Evolutionary conservation across 2,329 filamentous ascomycete genomes (phyloP).

Genomic region (Talaromyces sp.): DNA sequence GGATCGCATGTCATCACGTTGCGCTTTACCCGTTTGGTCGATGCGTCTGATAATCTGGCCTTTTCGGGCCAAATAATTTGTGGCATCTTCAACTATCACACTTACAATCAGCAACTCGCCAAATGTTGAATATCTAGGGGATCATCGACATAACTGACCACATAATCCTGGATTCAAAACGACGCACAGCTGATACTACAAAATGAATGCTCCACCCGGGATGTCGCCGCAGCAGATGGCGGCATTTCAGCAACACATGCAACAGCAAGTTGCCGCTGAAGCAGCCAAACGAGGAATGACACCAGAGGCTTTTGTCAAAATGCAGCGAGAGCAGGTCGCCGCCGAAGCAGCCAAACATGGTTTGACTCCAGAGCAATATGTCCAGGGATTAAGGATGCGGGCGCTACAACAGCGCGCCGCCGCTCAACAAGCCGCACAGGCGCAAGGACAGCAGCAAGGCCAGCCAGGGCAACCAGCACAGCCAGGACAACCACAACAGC

Average conservation of each 20-base stretch:
- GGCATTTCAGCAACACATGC: slow-evolving; percentile 55
- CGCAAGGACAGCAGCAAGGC: slow-evolving; percentile 22
- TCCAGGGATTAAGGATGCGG: slow-evolving; percentile 44
- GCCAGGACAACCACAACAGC: slow-evolving; percentile 14
- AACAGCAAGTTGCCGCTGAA: slow-evolving; percentile 75
- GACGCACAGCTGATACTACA: slow-evolving; percentile 2
- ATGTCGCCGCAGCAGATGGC: slow-evolving; percentile 82
- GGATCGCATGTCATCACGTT: slow-evolving; percentile 1
- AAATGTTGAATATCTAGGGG: too few relatives aligned
- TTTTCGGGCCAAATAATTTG: slow-evolving; percentile 12
- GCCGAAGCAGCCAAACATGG: slow-evolving; percentile 50
- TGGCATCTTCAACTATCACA: not conserved
- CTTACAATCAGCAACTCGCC: not conserved
- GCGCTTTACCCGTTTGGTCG: slow-evolving; percentile 15
- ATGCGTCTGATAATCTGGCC: slow-evolving; percentile 16
- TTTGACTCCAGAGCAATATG: slow-evolving; percentile 51
- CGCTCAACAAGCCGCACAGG: slow-evolving; percentile 26
- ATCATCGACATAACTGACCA: not conserved
- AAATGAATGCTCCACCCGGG: slow-evolving; percentile 36
- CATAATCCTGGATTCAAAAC: not conserved
- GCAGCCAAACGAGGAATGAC: slow-evolving; percentile 81
- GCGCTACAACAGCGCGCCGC: slow-evolving; percentile 46
- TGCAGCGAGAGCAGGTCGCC: slow-evolving; percentile 46
- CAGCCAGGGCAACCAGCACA: slow-evolving; percentile 21
- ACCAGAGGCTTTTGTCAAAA: slow-evolving; percentile 76